Base-by-base conservation (phyloP, 2,329 filamentous ascomycete genomes). In the Hypoxylon sp. region DNA sequence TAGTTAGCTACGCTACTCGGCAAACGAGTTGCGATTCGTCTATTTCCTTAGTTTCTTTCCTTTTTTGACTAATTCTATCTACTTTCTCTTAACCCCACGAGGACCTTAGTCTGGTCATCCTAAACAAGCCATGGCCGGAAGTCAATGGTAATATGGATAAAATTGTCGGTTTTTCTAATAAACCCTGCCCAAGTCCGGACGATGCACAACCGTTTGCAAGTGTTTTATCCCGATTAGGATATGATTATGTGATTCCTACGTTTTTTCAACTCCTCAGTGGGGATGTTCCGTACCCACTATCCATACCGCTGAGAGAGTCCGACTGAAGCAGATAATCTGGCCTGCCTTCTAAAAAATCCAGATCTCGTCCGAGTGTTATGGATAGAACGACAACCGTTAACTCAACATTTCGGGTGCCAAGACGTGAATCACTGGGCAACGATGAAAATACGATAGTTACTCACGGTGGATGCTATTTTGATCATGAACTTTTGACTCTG, bases 101-200 rank as follows among this genome's bases (percentile, higher is more conserved):
- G 33, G 59, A 59, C 57, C 60, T 58, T 54, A 58, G 33, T 37
- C 33, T 31, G 29, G 37, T 60, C 26, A 54, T 63, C 58, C 52
- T 11, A 67, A 66, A 55, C 37, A 22, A 39, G 39, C 44, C 24
- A 60, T 53, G 35, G 14, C 58, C 57, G 55, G 65, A 67, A 47
- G 51, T 63, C 33, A 10, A 66, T 58, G 24, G 47, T 50, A 64
- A 72, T 69, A 62, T 71, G 70, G 67, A 69, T 72, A 72, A 71
- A 71, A 39, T 26, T 26, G 29, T 57, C 63, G 62, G 63, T 59
- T 62, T 44, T 59, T 46, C 29, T 26, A 44, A 44, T 42, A 14
- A 63, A 35, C 66, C 69, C 33, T 63, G 59, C 52, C 52, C 24
- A 59, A 48, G 22, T 55, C 59, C 67, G 67, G 68, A 70, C 52